These are phyloP conservation scores for Alnus rubra DNA, from an alignment of 306 rosid species.

Conservation along the genomic window DNA sequence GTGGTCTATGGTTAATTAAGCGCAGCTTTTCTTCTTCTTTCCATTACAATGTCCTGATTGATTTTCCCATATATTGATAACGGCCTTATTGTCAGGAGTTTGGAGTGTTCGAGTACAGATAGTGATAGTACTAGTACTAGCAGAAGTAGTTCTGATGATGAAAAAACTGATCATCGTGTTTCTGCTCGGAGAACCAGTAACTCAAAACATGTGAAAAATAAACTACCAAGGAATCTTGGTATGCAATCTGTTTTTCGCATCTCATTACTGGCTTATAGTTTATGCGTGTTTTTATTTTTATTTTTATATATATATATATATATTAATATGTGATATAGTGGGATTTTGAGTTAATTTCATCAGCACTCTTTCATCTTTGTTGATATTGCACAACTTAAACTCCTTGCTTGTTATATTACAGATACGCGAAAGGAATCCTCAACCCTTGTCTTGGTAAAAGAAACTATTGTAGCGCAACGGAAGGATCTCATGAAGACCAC, in stretches of 20 bases:
- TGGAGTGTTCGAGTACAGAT: conserved; percentile 59
- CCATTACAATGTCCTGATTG: conserved; percentile 25
- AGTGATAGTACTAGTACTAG: conserved; percentile 57
- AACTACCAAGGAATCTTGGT: conserved; percentile 49
- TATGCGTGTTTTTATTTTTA: background rate
- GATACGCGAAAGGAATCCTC: conserved; percentile 49
- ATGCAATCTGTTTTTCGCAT: conserved; percentile 13
- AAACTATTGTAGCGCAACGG: conserved; percentile 34
- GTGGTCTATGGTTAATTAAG: conserved; percentile 28
- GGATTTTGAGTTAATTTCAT: conserved; percentile 11
- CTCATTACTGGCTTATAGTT: background rate
- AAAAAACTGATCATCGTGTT: conserved; percentile 36
- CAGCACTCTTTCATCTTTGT: conserved; percentile 9
- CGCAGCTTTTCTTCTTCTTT: conserved; percentile 9
- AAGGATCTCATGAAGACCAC: conserved; percentile 37
- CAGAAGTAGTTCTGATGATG: conserved; percentile 60
- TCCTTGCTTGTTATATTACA: conserved; percentile 42
- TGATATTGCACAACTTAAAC: conserved; percentile 28
- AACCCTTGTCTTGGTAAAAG: conserved; percentile 27
- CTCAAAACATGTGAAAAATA: conserved; percentile 40
- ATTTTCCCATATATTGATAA: conserved; percentile 31
- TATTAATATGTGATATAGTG: background rate
- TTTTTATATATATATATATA: no score
- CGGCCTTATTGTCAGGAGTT: conserved; percentile 52
- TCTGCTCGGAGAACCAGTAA: conserved; percentile 40